A percentile compares a stretch with the other conserved stretches of the same genome.
phyloP scores from a whole-genome alignment of 345 rosid species.

The Bruguiera sexangula region DNA sequence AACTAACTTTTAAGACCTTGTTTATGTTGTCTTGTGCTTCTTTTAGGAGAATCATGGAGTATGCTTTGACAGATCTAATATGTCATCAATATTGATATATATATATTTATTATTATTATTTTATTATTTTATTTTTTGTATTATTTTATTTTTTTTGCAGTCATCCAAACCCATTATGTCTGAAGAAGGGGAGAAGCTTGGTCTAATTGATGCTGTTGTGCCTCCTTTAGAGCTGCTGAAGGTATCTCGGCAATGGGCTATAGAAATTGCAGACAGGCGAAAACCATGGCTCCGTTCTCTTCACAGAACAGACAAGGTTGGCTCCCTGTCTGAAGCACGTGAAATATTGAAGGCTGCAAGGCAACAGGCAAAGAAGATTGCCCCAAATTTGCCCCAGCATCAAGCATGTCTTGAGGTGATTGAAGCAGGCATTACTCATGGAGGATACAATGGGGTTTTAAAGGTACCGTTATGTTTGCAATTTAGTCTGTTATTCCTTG shows the following conservation, averaged over 20 bases:
- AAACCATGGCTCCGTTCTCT: slow-evolving; percentile 85
- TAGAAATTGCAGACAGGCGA: slow-evolving; percentile 63
- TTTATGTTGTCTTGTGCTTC: neutral
- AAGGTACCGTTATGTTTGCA: slow-evolving; percentile 42
- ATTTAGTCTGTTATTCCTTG: slow-evolving; percentile 7
- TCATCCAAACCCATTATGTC: slow-evolving; percentile 74
- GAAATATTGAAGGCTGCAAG: slow-evolving; percentile 52
- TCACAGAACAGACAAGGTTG: slow-evolving; percentile 79
- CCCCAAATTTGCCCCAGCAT: slow-evolving; percentile 91
- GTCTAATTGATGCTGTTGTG: slow-evolving; percentile 76
- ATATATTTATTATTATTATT: too few species aligned
- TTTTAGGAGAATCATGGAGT: too few species aligned
- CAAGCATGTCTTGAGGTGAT: slow-evolving; percentile 81
- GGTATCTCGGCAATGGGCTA: slow-evolving; percentile 75
- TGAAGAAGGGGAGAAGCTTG: slow-evolving; percentile 83
- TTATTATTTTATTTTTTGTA: neutral
- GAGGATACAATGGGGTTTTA: slow-evolving; percentile 85
- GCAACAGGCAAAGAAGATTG: slow-evolving; percentile 67
- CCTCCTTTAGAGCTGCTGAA: slow-evolving; percentile 71
- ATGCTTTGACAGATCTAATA: neutral
- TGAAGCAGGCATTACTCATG: slow-evolving; percentile 88
- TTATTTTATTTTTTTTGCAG: slow-evolving; percentile 36
- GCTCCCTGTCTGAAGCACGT: slow-evolving; percentile 82
- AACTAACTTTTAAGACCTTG: neutral
- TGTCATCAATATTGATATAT: neutral